Evolutionary conservation across 2,329 filamentous ascomycete species (phyloP), one percentile per base, ranked within the genome.

Genomic region (Chrysosphaeria jannelii): DNA sequence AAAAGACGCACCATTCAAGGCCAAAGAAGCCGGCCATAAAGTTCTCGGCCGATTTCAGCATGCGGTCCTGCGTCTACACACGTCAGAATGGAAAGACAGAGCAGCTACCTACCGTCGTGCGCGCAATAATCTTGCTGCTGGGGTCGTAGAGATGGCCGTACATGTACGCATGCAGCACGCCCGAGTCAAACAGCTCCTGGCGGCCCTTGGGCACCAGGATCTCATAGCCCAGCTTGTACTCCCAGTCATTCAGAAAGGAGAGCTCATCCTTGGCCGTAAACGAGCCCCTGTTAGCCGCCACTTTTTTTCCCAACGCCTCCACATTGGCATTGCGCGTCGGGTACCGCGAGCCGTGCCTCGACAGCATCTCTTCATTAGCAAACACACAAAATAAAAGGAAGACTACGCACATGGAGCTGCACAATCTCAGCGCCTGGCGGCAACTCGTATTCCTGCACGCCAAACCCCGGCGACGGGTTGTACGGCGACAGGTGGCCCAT

Each of bases 11-110:
- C 50, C 69, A 78, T 22, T 67, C 57, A 0, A 75, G 51, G 1
- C 70, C 70, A 36, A 78, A 78, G 45, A 78, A 78, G 0, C 71
- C 71, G 5, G 69, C 65, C 36, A 76, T 45, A 42, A 75, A 78
- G 40, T 78, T 69, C 40, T 78, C 69, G 3, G 69, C 69, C 19
- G 57, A 67, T 38, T 76, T 65, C 12, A 69, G 47, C 70, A 78
- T 78, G 13, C 71, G 60, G 36, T 72, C 62, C 38, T 78, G 67
- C 1, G 69, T 72, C 46, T 51, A 10, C 4, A 10, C 5, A 10
- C 10, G 13, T 5, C 8, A 19, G 22, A 2, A 6, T 5, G n/a
- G 10, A 7, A 18, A 10, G 18, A 11, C 10, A 17, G 4, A 8
- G 14, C 9, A 10, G 13, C 4, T 3, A 30, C 45, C 25, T 38